Evolutionary conservation across 2,329 filamentous ascomycete species (phyloP).

Genomic region (Coniochaeta sp.): DNA sequence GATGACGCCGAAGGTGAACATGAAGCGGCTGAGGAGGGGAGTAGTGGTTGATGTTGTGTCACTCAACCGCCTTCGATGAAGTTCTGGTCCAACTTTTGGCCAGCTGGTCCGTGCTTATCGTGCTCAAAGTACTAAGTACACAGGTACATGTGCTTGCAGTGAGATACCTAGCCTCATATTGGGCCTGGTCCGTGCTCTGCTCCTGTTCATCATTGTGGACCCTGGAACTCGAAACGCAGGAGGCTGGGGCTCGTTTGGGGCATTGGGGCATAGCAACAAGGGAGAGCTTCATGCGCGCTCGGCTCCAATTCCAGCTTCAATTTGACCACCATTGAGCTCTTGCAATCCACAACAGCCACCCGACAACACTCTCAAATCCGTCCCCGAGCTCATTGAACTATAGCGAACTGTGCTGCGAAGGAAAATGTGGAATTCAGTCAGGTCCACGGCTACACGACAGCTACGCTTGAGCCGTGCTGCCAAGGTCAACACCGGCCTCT

Average conservation of each 20-base stretch:
- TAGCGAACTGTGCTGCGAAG: too few relatives aligned
- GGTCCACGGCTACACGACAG: slow-evolving; percentile 11
- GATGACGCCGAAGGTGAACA: neutral
- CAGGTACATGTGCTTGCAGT: too few relatives aligned
- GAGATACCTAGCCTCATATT: neutral
- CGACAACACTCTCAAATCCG: neutral
- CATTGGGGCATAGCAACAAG: neutral
- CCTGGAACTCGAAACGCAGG: neutral
- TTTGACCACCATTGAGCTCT: neutral
- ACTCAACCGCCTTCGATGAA: neutral
- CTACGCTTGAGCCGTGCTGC: slow-evolving; percentile 8
- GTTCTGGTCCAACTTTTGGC: neutral
- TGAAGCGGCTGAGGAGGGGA: neutral
- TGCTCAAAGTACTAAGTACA: neutral
- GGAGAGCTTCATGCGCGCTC: slow-evolving; percentile 2
- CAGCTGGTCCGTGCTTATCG: neutral
- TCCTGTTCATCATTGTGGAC: neutral
- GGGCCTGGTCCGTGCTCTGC: too few relatives aligned
- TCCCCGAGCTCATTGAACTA: neutral
- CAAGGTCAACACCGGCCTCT: slow-evolving; percentile 2
- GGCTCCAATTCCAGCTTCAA: neutral
- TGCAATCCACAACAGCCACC: neutral
- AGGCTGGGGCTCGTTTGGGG: neutral
- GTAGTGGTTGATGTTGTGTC: neutral
- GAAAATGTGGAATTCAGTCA: slow-evolving; percentile 15